Percentiles rank a stretch among this genome's conserved stretches.
Conservation (phyloP, 2,329 filamentous ascomycete genomes). For the Orbilia ellipsospora region DNA sequence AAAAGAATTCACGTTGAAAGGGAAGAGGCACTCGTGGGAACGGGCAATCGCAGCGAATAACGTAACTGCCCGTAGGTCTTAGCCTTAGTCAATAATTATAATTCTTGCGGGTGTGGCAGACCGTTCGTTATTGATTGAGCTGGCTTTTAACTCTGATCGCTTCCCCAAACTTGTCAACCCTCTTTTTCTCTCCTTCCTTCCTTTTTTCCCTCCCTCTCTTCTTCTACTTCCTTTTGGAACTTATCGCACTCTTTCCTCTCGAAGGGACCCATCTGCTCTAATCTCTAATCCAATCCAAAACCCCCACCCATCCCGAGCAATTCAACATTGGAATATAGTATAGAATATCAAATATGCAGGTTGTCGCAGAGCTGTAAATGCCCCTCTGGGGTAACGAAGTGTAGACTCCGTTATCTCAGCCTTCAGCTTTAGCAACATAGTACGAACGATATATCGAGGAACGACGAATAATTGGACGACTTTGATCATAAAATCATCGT, state of each 20-base stretch:
- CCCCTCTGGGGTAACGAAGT: conserved; percentile 55
- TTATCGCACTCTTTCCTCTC: conserved; percentile 54
- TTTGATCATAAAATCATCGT: conserved; percentile 53
- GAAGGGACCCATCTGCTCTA: conserved; percentile 47
- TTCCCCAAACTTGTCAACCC: conserved; percentile 38
- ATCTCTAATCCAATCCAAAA: conserved; percentile 22
- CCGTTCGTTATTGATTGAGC: conserved; percentile 18
- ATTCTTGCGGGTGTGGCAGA: conserved; percentile 4
- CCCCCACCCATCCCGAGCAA: conserved; percentile 24
- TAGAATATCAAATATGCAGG: conserved; percentile 51
- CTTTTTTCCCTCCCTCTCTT: conserved; percentile 8
- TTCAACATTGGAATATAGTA: conserved; percentile 55
- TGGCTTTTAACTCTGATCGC: conserved; percentile 49
- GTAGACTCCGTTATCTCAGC: conserved; percentile 53
- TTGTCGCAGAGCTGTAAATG: conserved; percentile 57
- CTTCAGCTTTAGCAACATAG: conserved; percentile 56
- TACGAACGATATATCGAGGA: conserved; percentile 55
- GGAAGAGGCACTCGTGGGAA: neutral
- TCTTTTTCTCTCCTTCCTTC: conserved; percentile 23
- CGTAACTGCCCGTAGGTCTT: neutral
- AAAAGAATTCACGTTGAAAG: neutral
- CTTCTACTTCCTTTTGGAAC: conserved; percentile 42
- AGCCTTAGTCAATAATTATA: neutral
- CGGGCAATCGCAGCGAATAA: neutral
- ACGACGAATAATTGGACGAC: conserved; percentile 55